phyloP scores from a whole-genome alignment of 2,329 filamentous ascomycete genomes.

The Fusarium anguioides region DNA sequence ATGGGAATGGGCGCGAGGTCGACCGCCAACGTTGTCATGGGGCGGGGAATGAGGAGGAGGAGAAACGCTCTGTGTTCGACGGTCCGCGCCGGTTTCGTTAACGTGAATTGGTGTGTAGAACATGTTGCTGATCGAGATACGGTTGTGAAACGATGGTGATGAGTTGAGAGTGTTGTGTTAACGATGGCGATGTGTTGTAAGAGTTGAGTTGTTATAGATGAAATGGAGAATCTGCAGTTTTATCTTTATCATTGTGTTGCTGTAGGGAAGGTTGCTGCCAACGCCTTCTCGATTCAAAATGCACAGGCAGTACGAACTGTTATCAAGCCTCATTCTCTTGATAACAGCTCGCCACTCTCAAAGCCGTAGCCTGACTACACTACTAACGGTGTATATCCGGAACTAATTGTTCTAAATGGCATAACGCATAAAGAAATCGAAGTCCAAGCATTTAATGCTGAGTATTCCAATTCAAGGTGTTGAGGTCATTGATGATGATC shows the following conservation, averaged over 20 bases:
- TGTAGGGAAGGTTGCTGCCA: too few relatives aligned
- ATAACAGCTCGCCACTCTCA: neutral
- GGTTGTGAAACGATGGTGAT: neutral
- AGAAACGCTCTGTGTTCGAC: too few relatives aligned
- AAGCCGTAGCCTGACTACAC: slow-evolving; percentile 7
- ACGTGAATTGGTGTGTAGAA: neutral
- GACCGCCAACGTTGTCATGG: too few relatives aligned
- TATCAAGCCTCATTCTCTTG: neutral
- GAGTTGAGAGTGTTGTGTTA: neutral
- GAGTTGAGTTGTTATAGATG: neutral
- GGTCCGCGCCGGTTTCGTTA: neutral
- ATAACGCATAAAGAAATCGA: neutral
- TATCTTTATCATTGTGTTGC: too few relatives aligned
- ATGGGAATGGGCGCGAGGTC: too few relatives aligned
- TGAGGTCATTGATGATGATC: neutral
- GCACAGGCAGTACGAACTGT: too few relatives aligned
- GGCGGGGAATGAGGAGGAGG: too few relatives aligned
- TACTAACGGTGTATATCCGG: neutral
- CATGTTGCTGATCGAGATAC: neutral
- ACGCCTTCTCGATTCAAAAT: too few relatives aligned
- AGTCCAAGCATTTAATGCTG: neutral
- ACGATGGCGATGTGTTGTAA: neutral
- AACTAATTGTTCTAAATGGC: neutral
- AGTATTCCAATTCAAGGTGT: neutral
- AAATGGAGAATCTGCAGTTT: neutral